Percentiles rank a stretch among this genome's conserved stretches.
phyloP scores from a whole-genome alignment of 2,329 filamentous ascomycete genomes.

The Colletotrichum sp. region DNA sequence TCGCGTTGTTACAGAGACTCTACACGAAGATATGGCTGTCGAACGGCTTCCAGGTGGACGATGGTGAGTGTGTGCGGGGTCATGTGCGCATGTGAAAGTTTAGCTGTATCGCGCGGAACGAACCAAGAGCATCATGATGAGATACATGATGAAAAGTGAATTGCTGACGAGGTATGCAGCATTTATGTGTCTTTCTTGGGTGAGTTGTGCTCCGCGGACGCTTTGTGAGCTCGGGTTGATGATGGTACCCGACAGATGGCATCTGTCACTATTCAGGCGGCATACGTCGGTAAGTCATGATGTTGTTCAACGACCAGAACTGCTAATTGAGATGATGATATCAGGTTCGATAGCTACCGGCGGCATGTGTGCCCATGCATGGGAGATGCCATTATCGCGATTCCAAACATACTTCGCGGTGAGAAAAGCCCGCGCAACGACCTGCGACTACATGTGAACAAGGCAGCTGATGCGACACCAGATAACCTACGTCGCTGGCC shows the following conservation, averaged over 20 bases:
- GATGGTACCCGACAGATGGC: not conserved
- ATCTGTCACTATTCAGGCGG: slow-evolving; percentile 6
- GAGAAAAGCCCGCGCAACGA: not conserved
- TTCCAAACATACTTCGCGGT: slow-evolving; percentile 20
- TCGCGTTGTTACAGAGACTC: slow-evolving; percentile 23
- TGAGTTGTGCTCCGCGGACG: not conserved
- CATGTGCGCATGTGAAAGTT: not conserved
- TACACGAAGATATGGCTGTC: slow-evolving; percentile 32
- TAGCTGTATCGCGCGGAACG: not conserved
- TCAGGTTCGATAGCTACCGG: not conserved
- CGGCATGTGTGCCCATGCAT: slow-evolving; percentile 19
- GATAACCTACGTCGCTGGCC: slow-evolving; percentile 26
- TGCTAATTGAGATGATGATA: not conserved
- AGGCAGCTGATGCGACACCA: not conserved
- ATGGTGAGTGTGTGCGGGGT: slow-evolving; percentile 19
- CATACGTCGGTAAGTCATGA: not conserved
- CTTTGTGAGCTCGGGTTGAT: not conserved
- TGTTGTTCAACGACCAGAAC: not conserved
- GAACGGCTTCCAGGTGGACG: slow-evolving; percentile 25
- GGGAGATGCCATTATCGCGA: slow-evolving; percentile 20
- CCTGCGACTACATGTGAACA: not conserved
- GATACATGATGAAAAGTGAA: not conserved
- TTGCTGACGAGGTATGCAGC: not conserved
- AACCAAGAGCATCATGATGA: not conserved
- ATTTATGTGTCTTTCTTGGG: slow-evolving; percentile 23